phyloP scores from a whole-genome alignment of 306 rosid genomes.

The Inga laurina region DNA sequence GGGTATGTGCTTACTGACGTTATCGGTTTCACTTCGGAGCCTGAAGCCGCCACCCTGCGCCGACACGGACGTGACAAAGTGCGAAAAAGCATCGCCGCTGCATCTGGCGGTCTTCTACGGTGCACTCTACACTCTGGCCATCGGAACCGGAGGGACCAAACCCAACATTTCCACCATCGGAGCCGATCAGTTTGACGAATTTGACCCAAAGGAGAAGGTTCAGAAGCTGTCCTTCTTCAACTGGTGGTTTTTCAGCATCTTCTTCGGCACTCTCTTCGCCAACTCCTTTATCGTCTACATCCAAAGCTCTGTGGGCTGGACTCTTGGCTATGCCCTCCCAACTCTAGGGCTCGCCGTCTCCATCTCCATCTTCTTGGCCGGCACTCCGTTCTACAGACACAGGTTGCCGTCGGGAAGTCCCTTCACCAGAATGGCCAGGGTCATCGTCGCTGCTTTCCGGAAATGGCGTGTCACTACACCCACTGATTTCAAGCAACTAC shows the following conservation, averaged over 20 bases:
- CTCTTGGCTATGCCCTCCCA: slow-evolving; percentile 86
- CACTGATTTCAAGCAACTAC: slow-evolving; percentile 56
- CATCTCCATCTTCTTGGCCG: slow-evolving; percentile 58
- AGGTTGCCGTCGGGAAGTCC: slow-evolving; percentile 75
- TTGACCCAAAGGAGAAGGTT: slow-evolving; percentile 68
- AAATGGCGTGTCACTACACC: slow-evolving; percentile 56
- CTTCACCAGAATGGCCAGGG: slow-evolving; percentile 60
- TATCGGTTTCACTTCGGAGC: slow-evolving; percentile 51
- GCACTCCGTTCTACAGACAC: slow-evolving; percentile 77
- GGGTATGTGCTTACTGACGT: slow-evolving; percentile 54
- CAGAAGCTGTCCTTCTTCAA: slow-evolving; percentile 88
- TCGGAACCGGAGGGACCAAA: slow-evolving; percentile 94
- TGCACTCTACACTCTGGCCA: slow-evolving; percentile 68
- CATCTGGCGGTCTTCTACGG: slow-evolving; percentile 48
- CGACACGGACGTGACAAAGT: slow-evolving; percentile 30
- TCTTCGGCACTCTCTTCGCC: slow-evolving; percentile 87
- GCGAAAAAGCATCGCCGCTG: slow-evolving; percentile 43
- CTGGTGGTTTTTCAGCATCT: slow-evolving; percentile 95
- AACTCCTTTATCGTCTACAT: slow-evolving; percentile 67
- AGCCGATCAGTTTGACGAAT: slow-evolving; percentile 89
- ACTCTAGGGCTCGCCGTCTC: slow-evolving; percentile 70
- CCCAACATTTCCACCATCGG: slow-evolving; percentile 97
- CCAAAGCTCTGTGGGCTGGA: slow-evolving; percentile 78
- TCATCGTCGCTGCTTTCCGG: slow-evolving; percentile 59
- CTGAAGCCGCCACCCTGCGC: slow-evolving; percentile 48